Conservation (phyloP, 169 alveolate species). For the Toxoplasma gondii region DNA sequence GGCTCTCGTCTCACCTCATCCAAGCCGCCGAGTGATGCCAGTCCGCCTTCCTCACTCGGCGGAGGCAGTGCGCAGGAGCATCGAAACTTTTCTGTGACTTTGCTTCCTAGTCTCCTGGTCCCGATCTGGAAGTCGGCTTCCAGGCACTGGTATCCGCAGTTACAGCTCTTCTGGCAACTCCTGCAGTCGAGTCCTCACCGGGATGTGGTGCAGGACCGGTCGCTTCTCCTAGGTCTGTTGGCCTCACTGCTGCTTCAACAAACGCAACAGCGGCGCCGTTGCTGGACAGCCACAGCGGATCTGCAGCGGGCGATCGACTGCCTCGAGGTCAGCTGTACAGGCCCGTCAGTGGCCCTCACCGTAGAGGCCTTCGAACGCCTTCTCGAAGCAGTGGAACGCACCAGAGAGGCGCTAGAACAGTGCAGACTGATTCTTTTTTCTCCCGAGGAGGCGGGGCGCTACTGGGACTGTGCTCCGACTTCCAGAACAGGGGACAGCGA, state of each 20-base stretch:
- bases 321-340: slow-evolving; percentile 20
- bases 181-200: slow-evolving; percentile 46
- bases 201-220: slow-evolving; percentile 46
- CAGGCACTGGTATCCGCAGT: slow-evolving; percentile 60
- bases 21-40: neutral
- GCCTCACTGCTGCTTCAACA: slow-evolving; percentile 63
- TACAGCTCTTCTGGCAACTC: slow-evolving; percentile 61
- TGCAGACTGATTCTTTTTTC: slow-evolving; percentile 35
- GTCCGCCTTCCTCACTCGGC: neutral
- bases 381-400: slow-evolving; percentile 33
- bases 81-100: neutral
- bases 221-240: slow-evolving; percentile 40
- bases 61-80: neutral
- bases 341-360: slow-evolving; percentile 26
- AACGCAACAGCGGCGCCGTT: slow-evolving; percentile 66
- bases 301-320: slow-evolving; percentile 46
- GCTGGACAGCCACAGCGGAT: slow-evolving; percentile 60
- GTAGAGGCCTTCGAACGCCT: slow-evolving; percentile 49
- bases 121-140: slow-evolving; percentile 61
- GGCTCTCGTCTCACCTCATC: neutral
- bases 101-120: slow-evolving; percentile 48
- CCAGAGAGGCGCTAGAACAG: neutral
- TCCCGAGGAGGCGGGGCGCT: slow-evolving; percentile 50
- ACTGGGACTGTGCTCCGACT: slow-evolving; percentile 8
- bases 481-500: neutral